Conservation (phyloP, 2,329 filamentous ascomycete genomes). For the Pyrenophora tritici-repentis region DNA sequence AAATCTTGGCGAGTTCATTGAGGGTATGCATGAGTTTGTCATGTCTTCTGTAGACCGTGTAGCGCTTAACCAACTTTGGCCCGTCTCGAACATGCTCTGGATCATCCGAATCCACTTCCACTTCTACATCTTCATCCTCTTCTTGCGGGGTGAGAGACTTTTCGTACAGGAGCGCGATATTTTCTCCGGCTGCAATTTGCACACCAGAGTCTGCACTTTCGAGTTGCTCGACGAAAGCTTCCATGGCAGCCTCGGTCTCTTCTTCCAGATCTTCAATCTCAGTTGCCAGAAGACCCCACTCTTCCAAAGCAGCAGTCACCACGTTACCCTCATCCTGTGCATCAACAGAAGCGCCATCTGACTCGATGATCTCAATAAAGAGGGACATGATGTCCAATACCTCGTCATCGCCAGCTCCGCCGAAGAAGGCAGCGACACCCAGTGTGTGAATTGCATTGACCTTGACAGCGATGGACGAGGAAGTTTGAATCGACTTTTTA, state of each 20-base stretch:
- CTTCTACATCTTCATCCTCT: conserved; percentile 59
- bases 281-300: conserved; percentile 81
- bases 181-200: conserved; percentile 76
- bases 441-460: conserved; percentile 74
- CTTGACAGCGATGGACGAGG: conserved; percentile 67
- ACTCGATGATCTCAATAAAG: conserved; percentile 76
- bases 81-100: conserved; percentile 36
- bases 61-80: conserved; percentile 62
- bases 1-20: conserved; percentile 63
- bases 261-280: conserved; percentile 75
- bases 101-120: conserved; percentile 56
- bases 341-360: conserved; percentile 74
- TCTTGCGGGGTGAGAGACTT: conserved; percentile 66
- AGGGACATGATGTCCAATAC: conserved; percentile 75
- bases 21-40: conserved; percentile 65
- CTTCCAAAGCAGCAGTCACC: conserved; percentile 74
- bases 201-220: conserved; percentile 74
- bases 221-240: conserved; percentile 84
- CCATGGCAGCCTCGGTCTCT: conserved; percentile 72
- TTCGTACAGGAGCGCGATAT: conserved; percentile 83
- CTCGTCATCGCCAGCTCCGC: conserved; percentile 71
- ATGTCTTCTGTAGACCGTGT: conserved; percentile 69
- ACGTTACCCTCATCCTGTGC: conserved; percentile 72
- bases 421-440: conserved; percentile 73
- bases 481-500: conserved; percentile 68